Percentiles rank a stretch among this genome's conserved stretches.
phyloP scores from a whole-genome alignment of 73 alveolate genomes.

The Paramecium octaurelia region DNA sequence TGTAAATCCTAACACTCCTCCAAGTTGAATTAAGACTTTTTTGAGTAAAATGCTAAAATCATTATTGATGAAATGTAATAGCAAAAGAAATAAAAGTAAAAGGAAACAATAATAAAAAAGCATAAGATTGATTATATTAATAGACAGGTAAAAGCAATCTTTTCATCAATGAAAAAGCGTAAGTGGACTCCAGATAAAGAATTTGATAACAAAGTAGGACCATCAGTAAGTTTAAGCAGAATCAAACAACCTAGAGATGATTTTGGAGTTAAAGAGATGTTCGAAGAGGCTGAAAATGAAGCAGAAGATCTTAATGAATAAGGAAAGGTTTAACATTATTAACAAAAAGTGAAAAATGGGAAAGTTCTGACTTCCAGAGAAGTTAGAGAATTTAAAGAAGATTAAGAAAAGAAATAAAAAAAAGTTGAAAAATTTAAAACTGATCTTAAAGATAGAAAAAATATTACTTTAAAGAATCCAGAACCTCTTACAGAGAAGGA shows the following conservation, averaged over 20 bases:
- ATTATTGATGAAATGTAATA: background rate
- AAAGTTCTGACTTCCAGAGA: slow-evolving; percentile 22
- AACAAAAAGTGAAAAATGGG: slow-evolving; percentile 18
- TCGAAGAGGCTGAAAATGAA: slow-evolving; percentile 21
- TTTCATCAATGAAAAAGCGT: background rate
- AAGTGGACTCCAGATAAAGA: background rate
- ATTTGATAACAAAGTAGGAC: background rate
- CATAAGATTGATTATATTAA: background rate
- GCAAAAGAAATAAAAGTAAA: background rate
- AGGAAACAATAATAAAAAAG: background rate
- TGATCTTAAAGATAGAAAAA: background rate
- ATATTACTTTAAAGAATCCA: slow-evolving; percentile 21
- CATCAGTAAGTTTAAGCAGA: background rate
- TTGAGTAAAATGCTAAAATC: background rate
- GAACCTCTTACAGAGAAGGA: slow-evolving; percentile 32
- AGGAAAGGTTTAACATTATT: background rate
- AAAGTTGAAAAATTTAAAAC: background rate
- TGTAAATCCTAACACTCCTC: background rate
- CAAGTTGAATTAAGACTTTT: background rate
- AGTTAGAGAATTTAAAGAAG: background rate
- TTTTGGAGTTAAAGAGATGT: background rate
- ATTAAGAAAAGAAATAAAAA: background rate
- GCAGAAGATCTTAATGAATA: background rate
- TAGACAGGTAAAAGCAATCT: background rate
- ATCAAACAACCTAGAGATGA: background rate